Conservation (phyloP, 176 grass and related monocot species). For the Oryza rufipogon region DNA sequence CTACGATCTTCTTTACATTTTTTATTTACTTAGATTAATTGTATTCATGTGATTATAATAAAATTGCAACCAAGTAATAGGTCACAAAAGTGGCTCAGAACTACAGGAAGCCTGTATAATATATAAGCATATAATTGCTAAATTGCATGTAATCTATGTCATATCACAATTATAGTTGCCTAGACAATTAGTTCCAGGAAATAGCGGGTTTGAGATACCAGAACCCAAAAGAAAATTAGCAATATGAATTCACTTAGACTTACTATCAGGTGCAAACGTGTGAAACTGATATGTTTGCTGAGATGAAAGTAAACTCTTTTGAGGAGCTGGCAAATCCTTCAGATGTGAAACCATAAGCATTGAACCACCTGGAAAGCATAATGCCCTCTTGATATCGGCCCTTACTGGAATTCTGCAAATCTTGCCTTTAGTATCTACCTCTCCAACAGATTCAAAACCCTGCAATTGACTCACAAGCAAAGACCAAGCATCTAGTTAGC, state of each 20-base stretch:
- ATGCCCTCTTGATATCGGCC: slow-evolving; percentile 72
- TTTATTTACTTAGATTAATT: not conserved
- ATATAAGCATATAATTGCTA: not conserved
- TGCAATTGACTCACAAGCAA: slow-evolving; percentile 41
- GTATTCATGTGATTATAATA: not conserved
- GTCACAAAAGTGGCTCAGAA: not conserved
- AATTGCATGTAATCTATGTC: not conserved
- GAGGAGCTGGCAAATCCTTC: slow-evolving; percentile 43
- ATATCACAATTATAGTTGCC: slow-evolving; percentile 11
- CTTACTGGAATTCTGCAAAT: slow-evolving; percentile 67
- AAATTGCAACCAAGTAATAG: not conserved
- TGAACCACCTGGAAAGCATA: slow-evolving; percentile 90
- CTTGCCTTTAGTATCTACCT: slow-evolving; percentile 84
- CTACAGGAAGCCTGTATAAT: not conserved
- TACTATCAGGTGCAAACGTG: slow-evolving; percentile 51
- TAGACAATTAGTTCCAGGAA: slow-evolving; percentile 4
- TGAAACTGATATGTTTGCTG: slow-evolving; percentile 32
- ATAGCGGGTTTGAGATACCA: slow-evolving; percentile 17
- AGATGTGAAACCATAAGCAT: slow-evolving; percentile 79
- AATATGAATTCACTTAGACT: slow-evolving; percentile 42
- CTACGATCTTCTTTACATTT: not conserved
- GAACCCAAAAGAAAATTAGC: slow-evolving; percentile 9
- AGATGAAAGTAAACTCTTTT: slow-evolving; percentile 21
- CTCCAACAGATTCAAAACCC: slow-evolving; percentile 80
- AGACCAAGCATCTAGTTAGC: slow-evolving; percentile 34